These are phyloP conservation scores for Phalaenopsis hybrid DNA, from an alignment of 116 monocot species.

Conservation along the genomic window DNA sequence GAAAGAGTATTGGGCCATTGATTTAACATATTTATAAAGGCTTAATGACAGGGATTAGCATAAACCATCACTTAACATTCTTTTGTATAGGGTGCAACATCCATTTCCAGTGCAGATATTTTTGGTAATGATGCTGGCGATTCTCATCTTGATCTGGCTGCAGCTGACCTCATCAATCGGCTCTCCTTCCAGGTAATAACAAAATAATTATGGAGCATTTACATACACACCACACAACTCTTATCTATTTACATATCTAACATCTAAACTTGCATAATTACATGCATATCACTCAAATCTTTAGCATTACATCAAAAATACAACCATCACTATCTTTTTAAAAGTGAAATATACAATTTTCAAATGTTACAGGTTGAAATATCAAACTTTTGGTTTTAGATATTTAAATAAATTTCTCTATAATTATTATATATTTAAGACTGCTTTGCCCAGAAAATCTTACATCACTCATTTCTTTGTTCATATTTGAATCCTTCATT, in stretches of 20 bases:
- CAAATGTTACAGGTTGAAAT: too few relatives aligned
- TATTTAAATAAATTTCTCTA: background rate
- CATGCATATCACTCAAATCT: too few relatives aligned
- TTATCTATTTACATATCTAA: too few relatives aligned
- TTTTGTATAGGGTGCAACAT: slow-evolving; percentile 52
- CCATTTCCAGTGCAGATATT: slow-evolving; percentile 91
- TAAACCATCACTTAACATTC: background rate
- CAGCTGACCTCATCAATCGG: slow-evolving; percentile 76
- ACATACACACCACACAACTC: background rate
- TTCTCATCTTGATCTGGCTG: slow-evolving; percentile 60
- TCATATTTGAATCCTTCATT: background rate
- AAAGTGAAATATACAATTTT: too few relatives aligned
- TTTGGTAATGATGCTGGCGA: slow-evolving; percentile 47
- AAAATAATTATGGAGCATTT: background rate
- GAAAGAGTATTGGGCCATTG: too few relatives aligned
- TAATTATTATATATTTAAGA: background rate
- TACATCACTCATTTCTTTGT: too few relatives aligned
- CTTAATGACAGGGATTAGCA: background rate
- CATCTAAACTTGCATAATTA: too few relatives aligned
- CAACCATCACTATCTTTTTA: slow-evolving; percentile 7
- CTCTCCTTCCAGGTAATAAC: slow-evolving; percentile 78
- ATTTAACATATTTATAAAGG: background rate
- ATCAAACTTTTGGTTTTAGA: too few relatives aligned
- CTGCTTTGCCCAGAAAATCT: background rate
- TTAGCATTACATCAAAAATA: too few relatives aligned